These are phyloP conservation scores for Penicillium sp. DNA, from an alignment of 2,329 filamentous ascomycete species.

Conservation along the genomic window DNA sequence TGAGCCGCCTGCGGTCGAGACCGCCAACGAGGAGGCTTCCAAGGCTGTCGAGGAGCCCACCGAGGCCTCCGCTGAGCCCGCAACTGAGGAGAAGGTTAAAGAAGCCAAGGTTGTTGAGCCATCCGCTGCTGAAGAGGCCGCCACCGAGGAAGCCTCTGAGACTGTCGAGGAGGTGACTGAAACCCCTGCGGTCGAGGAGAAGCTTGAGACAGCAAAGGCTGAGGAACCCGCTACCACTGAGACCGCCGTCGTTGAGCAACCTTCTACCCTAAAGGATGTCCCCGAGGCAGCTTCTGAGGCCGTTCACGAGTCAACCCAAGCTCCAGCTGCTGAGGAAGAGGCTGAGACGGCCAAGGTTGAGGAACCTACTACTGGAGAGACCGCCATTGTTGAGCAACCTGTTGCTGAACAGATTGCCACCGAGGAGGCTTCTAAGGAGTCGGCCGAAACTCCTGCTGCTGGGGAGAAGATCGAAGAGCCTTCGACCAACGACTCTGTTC, in stretches of 20 bases:
- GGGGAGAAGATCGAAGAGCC: background rate
- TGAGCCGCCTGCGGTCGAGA: background rate
- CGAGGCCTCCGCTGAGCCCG: background rate
- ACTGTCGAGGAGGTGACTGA: background rate
- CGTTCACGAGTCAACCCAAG: background rate
- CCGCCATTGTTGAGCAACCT: background rate
- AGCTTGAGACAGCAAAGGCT: background rate
- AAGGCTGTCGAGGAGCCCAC: background rate
- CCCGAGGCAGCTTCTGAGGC: background rate
- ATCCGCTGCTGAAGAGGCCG: constrained; percentile 15
- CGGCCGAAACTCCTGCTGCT: background rate
- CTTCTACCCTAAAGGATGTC: background rate
- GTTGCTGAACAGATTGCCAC: constrained; percentile 14
- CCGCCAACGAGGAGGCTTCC: background rate
- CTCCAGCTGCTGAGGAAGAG: background rate
- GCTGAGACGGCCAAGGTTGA: background rate
- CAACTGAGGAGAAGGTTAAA: background rate
- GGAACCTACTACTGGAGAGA: background rate
- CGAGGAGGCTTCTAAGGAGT: background rate
- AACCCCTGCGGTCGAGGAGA: background rate
- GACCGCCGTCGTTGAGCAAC: background rate
- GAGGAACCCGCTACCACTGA: background rate
- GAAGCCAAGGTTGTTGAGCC: background rate
- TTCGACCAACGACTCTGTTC: background rate
- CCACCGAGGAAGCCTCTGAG: background rate